A percentile compares a stretch with the other conserved stretches of the same genome.
Evolutionary conservation across 306 rosid genomes (phyloP).

Genomic region (Dalbergia cultrata): DNA sequence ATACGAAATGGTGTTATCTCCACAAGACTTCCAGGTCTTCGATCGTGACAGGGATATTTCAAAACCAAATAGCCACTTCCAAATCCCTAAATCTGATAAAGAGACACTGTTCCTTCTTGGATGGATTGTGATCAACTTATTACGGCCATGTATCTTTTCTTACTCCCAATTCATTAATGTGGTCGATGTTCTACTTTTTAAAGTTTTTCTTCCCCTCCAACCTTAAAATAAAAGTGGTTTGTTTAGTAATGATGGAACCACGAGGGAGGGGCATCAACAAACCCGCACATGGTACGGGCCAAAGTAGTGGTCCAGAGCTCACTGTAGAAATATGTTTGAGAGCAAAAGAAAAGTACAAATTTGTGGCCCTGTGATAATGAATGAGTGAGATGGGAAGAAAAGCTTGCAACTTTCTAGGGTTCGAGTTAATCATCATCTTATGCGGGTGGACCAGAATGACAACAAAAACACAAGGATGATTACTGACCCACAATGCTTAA

Average conservation of each 20-base stretch:
- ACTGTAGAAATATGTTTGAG: constrained; percentile 38
- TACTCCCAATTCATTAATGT: background rate
- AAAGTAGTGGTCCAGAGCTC: constrained; percentile 42
- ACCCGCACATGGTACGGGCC: constrained; percentile 24
- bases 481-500: constrained; percentile 46
- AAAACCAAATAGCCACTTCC: background rate
- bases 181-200: background rate
- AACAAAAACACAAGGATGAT: constrained; percentile 51
- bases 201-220: background rate
- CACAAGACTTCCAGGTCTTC: constrained; percentile 22
- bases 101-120: background rate
- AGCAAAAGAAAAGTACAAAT: constrained; percentile 19
- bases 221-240: constrained; percentile 19
- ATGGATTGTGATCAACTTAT: constrained; percentile 20
- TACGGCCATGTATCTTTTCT: background rate
- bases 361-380: constrained; percentile 62
- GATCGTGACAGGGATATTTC: constrained; percentile 18
- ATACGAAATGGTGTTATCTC: constrained; percentile 8
- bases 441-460: constrained; percentile 52
- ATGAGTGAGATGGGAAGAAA: constrained; percentile 46
- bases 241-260: constrained; percentile 50
- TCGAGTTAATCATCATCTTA: constrained; percentile 45
- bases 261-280: constrained; percentile 38
- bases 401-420: constrained; percentile 48
- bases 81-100: constrained; percentile 5